Evolutionary conservation across 768 basidiomycete species (phyloP), one percentile per base, ranked within the genome.

Genomic region (Hypsizygus marmoreus): DNA sequence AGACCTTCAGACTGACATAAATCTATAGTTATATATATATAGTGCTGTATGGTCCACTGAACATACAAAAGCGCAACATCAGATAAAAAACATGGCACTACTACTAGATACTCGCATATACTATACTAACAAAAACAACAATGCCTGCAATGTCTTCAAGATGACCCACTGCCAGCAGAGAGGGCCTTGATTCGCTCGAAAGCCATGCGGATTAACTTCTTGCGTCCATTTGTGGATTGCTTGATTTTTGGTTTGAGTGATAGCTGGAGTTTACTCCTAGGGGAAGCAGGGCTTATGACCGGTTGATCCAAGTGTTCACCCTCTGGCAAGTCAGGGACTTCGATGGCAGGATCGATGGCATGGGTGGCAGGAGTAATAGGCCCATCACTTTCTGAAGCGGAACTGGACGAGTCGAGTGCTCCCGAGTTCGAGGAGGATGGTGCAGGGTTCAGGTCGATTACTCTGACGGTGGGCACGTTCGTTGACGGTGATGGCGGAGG

Each of bases 361-460:
- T 63, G 57, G 11, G 72, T 70, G 30, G 67, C 69, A 34, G 79
- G 79, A 9, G 79, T 81, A 47, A 74, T 69, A 19, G 76, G 77
- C 23, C 75, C 75, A 43, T 65, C 67, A 45, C 72, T 76, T n/a
- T 68, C 69, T 23, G 63, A 57, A 13, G 56, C 62, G 8, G 69
- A 67, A 34, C 51, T 50, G 17, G 57, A 62, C n/a, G 62, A 63
- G 22, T 40, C 58, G 32, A 57, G 60, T 26, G 56, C 49, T 13
- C 55, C 42, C 12, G 47, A 49, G 17, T 37, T 45, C 33, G 56
- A 50, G 17, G 50, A 43, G 16, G 29, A 44, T n/a, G 53, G 51
- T 6, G 13, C 44, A 39, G 49, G 25, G 33, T 47, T 31, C 16
- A 26, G 26, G 16, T 50, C 28, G 26, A 54, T 19, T 4, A 56